Evolutionary conservation across 495 filamentous ascomycete genomes (phyloP), one percentile per base, ranked within the genome.

Genomic region (Pseudoneurospora amorphoporcata): DNA sequence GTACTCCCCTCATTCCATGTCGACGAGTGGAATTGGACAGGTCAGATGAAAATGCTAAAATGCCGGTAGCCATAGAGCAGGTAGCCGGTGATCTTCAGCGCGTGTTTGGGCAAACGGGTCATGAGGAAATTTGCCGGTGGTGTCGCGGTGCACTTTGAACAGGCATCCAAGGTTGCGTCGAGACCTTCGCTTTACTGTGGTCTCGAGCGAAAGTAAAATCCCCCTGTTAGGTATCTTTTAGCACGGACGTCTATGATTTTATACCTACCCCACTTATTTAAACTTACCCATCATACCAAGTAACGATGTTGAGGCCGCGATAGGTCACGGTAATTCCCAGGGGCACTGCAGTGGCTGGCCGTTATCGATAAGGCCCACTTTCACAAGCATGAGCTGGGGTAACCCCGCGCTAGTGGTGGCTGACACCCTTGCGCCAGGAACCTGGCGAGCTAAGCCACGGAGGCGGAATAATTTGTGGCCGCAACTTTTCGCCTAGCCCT

Each of bases 401-500:
- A 35, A 35, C 53, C 53, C 53, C 53, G 53, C 29, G 53, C 53
- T 65, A 8, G 1, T 16, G 8, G 53, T 65, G 53, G 53, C 53
- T 17, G 53, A 65, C 29, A 65, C 53, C 53, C 53, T 35, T 32
- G 53, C 29, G 29, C 29, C 29, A 65, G 29, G 53, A 14, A 65
- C 53, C 53, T 65, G 35, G 53, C 53, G 53, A 65, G 53, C 53
- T 32, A 65, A 65, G 53, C 53, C 53, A 65, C 78, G 77, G 78
- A 80, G 78, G 69, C 78, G 74, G 78, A 72, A 75, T 69, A 72
- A 79, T 70, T 74, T 72, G 70, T 79, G 79, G 29, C 79, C 77
- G 79, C 73, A 76, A 79, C 79, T 75, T 78, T 79, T 79, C 73
- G 69, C 41, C 32, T 74, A 80, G 79, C 79, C 79, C 79, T 80